phyloP scores from a whole-genome alignment of 163 green algal species.

The Chlamydomonas reinhardtii region DNA sequence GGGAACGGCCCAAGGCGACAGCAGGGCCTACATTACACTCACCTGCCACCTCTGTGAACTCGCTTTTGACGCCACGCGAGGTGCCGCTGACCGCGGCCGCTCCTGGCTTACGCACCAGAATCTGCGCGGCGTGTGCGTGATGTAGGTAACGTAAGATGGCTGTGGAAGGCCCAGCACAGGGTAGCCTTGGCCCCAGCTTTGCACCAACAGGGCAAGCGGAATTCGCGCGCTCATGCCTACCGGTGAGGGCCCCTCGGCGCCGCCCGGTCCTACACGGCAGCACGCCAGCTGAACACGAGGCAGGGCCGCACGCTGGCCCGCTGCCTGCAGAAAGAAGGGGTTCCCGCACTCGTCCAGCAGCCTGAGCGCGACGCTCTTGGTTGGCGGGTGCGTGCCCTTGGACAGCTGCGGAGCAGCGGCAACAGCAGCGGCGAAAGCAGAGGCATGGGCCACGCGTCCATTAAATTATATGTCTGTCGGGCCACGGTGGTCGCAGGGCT shows the following conservation, averaged over 20 bases:
- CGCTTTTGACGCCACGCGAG: not conserved
- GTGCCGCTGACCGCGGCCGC: not conserved
- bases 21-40: too few relatives aligned
- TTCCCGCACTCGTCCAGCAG: slow-evolving; percentile 10
- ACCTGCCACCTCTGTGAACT: not conserved
- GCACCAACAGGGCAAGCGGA: too few relatives aligned
- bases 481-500: too few relatives aligned
- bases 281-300: not conserved
- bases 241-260: not conserved
- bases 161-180: too few relatives aligned
- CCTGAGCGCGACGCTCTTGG: slow-evolving; percentile 5
- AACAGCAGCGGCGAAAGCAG: too few relatives aligned
- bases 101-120: slow-evolving; percentile 7
- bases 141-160: too few relatives aligned
- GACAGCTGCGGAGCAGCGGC: slow-evolving; percentile 29
- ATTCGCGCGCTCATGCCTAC: not conserved
- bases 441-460: too few relatives aligned
- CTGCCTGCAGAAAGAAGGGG: not conserved
- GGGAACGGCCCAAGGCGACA: too few relatives aligned
- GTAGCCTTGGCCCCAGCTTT: too few relatives aligned
- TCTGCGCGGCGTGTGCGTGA: not conserved
- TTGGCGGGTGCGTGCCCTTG: slow-evolving; percentile 22
- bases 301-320: not conserved
- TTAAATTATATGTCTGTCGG: too few relatives aligned
- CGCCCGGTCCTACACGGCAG: not conserved